Evolutionary conservation across 176 grass and related monocot species (phyloP).

Genomic region (Hordeum marinum): DNA sequence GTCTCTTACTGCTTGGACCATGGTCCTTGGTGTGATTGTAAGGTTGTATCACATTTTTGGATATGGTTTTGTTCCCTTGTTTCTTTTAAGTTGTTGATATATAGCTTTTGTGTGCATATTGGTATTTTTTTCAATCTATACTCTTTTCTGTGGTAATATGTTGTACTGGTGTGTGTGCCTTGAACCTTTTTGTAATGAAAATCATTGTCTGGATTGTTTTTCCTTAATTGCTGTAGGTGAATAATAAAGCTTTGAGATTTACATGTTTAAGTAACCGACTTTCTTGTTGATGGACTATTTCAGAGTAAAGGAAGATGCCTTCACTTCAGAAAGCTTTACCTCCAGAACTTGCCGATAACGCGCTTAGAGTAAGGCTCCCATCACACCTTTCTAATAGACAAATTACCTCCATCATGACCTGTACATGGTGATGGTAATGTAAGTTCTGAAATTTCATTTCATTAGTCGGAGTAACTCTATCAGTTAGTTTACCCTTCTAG

Average conservation of each 20-base stretch:
- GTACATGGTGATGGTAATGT: neutral
- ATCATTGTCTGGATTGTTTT: neutral
- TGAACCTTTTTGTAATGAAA: neutral
- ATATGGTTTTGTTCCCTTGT: neutral
- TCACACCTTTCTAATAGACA: neutral
- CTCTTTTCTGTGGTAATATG: neutral
- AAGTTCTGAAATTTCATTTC: neutral
- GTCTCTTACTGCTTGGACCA: neutral
- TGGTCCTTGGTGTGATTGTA: neutral
- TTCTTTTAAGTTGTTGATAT: neutral
- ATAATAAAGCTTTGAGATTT: neutral
- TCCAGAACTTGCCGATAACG: slow-evolving; percentile 74
- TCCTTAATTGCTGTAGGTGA: neutral
- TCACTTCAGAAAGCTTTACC: slow-evolving; percentile 65
- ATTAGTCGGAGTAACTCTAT: neutral
- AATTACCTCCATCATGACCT: neutral
- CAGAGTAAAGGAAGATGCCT: slow-evolving; percentile 47
- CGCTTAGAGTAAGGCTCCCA: slow-evolving; percentile 54
- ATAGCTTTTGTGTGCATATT: neutral
- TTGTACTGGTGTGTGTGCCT: neutral
- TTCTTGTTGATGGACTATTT: neutral
- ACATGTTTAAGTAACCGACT: neutral
- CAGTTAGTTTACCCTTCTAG: neutral
- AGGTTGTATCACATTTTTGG: neutral
- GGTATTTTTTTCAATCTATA: neutral